A percentile compares a stretch with the other conserved stretches of the same genome.
These are phyloP conservation scores for Cichorium intybus DNA, from an alignment of 140 eudicot species.

Conservation along the genomic window DNA sequence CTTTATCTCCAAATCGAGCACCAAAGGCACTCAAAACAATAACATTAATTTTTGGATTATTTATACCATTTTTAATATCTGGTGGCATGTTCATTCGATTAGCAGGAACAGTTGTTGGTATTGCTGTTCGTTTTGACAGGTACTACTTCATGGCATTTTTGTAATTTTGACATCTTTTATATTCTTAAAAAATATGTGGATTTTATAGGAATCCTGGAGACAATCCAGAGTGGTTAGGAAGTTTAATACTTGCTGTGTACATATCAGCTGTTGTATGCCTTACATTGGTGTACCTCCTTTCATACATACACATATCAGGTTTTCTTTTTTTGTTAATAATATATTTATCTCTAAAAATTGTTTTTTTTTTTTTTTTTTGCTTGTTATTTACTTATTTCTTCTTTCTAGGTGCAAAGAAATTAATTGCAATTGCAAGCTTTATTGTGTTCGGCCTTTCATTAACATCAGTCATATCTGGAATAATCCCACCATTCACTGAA, in stretches of 20 bases:
- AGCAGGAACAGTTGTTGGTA: slow-evolving; percentile 67
- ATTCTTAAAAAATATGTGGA: not conserved
- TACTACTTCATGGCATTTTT: slow-evolving; percentile 20
- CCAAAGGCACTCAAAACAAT: slow-evolving; percentile 87
- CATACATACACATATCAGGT: slow-evolving; percentile 96
- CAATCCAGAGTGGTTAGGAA: slow-evolving; percentile 75
- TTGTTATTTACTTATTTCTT: slow-evolving; percentile 4
- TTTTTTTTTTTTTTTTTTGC: not conserved
- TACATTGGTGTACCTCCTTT: slow-evolving; percentile 85
- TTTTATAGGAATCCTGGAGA: slow-evolving; percentile 81
- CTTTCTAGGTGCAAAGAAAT: slow-evolving; percentile 64
- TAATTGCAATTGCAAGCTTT: slow-evolving; percentile 46
- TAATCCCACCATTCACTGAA: slow-evolving; percentile 73
- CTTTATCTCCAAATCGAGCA: slow-evolving; percentile 71
- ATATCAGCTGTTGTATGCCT: slow-evolving; percentile 72
- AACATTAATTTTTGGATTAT: slow-evolving; percentile 66
- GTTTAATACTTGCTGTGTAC: slow-evolving; percentile 54
- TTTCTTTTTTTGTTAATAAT: not conserved
- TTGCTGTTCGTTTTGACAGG: slow-evolving; percentile 84
- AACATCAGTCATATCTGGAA: slow-evolving; percentile 49
- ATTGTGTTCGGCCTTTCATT: slow-evolving; percentile 61
- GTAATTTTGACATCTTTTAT: not conserved
- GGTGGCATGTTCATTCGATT: slow-evolving; percentile 77
- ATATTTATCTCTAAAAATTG: not conserved
- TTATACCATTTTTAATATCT: slow-evolving; percentile 69